Percentiles rank a stretch among this genome's conserved stretches.
phyloP scores from a whole-genome alignment of 2,329 filamentous ascomycete genomes.

The Drechslerella stenobrocha region DNA sequence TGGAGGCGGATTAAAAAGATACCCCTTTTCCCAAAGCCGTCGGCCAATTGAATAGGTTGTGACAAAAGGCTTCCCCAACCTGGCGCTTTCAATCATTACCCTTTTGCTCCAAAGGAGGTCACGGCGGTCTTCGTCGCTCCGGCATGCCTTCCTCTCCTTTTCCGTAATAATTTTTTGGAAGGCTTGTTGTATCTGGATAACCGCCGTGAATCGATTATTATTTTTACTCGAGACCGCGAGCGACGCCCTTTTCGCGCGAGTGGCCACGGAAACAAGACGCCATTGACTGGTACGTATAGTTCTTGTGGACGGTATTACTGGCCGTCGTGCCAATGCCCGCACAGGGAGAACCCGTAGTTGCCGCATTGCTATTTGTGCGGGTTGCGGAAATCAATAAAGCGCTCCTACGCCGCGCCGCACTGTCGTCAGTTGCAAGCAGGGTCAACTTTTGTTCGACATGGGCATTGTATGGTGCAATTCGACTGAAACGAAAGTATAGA shows the following conservation, averaged over 20 bases:
- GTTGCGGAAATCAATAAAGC: background rate
- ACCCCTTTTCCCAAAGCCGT: conserved; percentile 20
- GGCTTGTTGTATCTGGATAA: conserved; percentile 18
- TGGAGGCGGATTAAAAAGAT: background rate
- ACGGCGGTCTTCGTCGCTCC: conserved; percentile 9
- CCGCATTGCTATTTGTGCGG: background rate
- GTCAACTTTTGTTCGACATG: too few relatives aligned
- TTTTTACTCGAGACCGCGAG: conserved; percentile 5
- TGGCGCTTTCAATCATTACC: conserved; percentile 8
- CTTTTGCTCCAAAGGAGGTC: conserved; percentile 25
- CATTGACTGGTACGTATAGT: background rate
- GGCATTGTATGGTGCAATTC: too few relatives aligned
- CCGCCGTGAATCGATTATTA: conserved; percentile 4
- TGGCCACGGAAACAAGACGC: background rate
- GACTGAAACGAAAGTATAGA: too few relatives aligned
- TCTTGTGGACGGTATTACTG: background rate
- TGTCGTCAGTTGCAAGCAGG: too few relatives aligned
- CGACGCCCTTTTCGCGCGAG: background rate
- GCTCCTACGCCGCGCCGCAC: too few relatives aligned
- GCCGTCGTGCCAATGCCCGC: background rate
- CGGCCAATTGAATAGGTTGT: conserved; percentile 18
- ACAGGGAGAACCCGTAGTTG: background rate
- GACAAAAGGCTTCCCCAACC: conserved; percentile 9
- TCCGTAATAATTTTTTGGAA: conserved; percentile 2
- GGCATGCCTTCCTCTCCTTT: conserved; percentile 7